phyloP scores from a whole-genome alignment of 208 protist species.

The Trypanosoma brucei region DNA sequence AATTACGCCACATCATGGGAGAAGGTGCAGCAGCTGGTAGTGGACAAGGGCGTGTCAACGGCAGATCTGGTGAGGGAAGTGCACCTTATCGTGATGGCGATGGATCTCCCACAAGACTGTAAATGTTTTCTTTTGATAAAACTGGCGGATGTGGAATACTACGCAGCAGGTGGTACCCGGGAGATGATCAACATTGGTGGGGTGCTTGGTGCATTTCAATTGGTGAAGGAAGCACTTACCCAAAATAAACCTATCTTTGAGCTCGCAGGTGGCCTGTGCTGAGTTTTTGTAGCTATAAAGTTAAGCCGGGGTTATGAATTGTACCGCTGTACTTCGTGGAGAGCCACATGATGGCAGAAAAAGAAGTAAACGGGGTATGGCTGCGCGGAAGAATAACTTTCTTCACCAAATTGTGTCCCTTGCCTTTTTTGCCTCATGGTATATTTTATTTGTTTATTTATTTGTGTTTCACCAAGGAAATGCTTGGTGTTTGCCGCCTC shows the following conservation, averaged over 20 bases:
- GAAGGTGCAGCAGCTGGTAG: constrained; percentile 41
- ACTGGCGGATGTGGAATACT: constrained; percentile 78
- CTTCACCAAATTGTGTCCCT: no score
- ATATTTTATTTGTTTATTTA: no score
- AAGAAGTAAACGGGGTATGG: no score
- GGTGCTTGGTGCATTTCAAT: constrained; percentile 75
- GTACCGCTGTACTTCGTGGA: no score
- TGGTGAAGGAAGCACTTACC: constrained; percentile 80
- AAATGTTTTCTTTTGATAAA: constrained; percentile 81
- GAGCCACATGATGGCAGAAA: no score
- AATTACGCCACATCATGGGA: constrained; percentile 62
- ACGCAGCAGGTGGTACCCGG: constrained; percentile 59
- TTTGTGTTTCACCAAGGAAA: no score
- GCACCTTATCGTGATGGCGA: constrained; percentile 74
- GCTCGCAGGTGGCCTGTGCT: constrained; percentile 16
- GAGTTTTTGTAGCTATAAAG: background rate
- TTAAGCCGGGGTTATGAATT: no score
- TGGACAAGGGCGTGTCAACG: constrained; percentile 62
- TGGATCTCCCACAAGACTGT: constrained; percentile 80
- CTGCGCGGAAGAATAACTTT: no score
- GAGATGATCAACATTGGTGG: constrained; percentile 58
- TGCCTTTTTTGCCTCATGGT: no score
- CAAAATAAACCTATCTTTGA: constrained; percentile 60
- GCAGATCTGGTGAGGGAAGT: constrained; percentile 72
- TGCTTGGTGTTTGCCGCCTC: no score